Evolutionary conservation across 768 basidiomycete genomes (phyloP), one percentile per base, ranked within the genome.

Genomic region (Lentinula raphanica): DNA sequence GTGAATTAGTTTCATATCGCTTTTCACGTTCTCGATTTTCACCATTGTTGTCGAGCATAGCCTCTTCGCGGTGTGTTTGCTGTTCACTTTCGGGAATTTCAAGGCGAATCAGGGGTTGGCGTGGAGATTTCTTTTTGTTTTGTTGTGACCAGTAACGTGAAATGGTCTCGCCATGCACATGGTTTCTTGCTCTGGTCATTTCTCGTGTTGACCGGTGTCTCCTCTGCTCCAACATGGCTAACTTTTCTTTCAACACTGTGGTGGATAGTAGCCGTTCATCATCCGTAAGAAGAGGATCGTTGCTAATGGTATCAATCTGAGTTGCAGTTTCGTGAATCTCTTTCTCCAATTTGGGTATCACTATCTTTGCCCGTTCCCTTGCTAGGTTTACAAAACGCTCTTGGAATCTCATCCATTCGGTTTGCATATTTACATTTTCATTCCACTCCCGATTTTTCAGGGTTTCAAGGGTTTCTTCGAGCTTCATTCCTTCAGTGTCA

Each of bases 81-180:
- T 50, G 38, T 0, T 54, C 0, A 4, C 9, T 4, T 29, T 32
- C 44, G 0, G n/a, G 0, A 1, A 12, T 31, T 45, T 36, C 40
- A 0, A 73, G 61, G 0, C 60, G 42, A 0, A 42, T 35, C 1
- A 72, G 69, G 0, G 59, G 46, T 12, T 71, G 66, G n/a, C 63
- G n/a, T 0, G 65, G 67, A 9, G 54, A 25, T 0, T 31, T 31
- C 0, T 39, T 32, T 21, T 58, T 63, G 12, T 65, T 60, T 0
- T 60, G 6, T 1, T 51, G 23, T 0, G 61, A 40, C 67, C 68
- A 69, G 58, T 63, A 67, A 23, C 64, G 66, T 1, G 42, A 63
- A 0, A 66, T 59, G 2, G 58, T 65, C 49, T 66, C 62, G 0
- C 60, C 59, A 32, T 66, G 40, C 0, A 64, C 29, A 0, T 49